A percentile compares a stretch with the other conserved stretches of the same genome.
Conservation (phyloP, 179 eudicot genomes). For the Carnegiea gigantea region DNA sequence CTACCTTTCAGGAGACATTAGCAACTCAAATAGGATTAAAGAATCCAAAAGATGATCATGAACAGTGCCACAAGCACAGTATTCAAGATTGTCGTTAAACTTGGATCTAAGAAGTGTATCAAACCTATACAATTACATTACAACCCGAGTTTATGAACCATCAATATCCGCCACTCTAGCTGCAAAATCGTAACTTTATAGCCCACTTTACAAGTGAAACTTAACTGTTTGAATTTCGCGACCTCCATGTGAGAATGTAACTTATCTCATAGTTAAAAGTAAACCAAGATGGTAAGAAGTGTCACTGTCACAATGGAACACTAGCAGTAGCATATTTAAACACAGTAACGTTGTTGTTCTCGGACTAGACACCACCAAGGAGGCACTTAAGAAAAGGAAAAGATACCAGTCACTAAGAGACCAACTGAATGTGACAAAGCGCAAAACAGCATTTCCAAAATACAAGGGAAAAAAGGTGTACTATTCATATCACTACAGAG, state of each 20-base stretch:
- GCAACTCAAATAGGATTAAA: not conserved
- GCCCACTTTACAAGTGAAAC: not conserved
- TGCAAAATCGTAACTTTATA: not conserved
- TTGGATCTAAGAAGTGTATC: not conserved
- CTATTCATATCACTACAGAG: constrained; percentile 7
- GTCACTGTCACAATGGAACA: constrained; percentile 4
- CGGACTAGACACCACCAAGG: not conserved
- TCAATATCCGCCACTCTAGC: not conserved
- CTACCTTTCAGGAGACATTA: not conserved
- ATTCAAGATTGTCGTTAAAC: not conserved
- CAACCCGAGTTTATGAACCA: not conserved
- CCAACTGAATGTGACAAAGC: constrained; percentile 8
- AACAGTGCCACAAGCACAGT: not conserved
- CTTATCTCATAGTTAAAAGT: not conserved
- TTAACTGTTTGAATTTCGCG: not conserved
- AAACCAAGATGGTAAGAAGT: constrained; percentile 7
- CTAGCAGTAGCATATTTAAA: not conserved
- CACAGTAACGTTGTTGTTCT: not conserved
- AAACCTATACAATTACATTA: too few relatives aligned
- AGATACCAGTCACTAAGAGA: constrained; percentile 1
- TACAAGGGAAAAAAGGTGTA: not conserved
- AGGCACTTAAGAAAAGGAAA: not conserved
- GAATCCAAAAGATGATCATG: not conserved
- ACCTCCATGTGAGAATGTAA: not conserved
- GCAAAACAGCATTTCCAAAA: constrained; percentile 5